Percentiles rank a stretch among this genome's conserved stretches.
Conservation (phyloP, 176 grass and related monocot genomes). For the Oryza longistaminata region DNA sequence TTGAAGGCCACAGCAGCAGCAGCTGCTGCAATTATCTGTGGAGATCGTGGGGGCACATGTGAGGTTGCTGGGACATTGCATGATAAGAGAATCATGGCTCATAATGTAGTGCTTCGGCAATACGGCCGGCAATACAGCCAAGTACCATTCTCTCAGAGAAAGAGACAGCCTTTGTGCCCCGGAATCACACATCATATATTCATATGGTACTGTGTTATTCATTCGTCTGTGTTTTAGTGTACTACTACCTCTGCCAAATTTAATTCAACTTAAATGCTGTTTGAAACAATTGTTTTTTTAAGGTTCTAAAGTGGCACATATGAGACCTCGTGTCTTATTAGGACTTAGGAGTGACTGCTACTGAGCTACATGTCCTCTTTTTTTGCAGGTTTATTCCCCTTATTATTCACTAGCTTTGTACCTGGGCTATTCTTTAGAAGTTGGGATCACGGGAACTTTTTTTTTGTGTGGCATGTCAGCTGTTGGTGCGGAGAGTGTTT, state of each 20-base stretch:
- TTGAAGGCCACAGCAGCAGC: background rate
- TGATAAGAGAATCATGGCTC: background rate
- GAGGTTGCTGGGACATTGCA: constrained; percentile 13
- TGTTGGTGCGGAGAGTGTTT: no score
- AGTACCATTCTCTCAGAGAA: background rate
- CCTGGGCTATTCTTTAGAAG: no score
- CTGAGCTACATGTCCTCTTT: no score
- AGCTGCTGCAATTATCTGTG: background rate
- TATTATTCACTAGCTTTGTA: no score
- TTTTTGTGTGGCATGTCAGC: no score
- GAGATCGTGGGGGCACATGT: constrained; percentile 21
- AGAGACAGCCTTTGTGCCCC: background rate
- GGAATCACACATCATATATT: background rate
- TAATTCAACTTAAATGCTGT: background rate
- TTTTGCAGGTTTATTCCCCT: no score
- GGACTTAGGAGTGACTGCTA: no score
- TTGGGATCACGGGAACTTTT: no score
- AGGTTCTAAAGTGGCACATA: background rate
- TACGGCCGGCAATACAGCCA: background rate
- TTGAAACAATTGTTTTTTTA: background rate
- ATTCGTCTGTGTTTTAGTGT: background rate
- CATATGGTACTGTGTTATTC: background rate
- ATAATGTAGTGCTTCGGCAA: background rate
- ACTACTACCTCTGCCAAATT: background rate
- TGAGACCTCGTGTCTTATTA: no score